These are phyloP conservation scores for Arbutus unedo DNA, from an alignment of 148 eudicot genomes.

Conservation along the genomic window DNA sequence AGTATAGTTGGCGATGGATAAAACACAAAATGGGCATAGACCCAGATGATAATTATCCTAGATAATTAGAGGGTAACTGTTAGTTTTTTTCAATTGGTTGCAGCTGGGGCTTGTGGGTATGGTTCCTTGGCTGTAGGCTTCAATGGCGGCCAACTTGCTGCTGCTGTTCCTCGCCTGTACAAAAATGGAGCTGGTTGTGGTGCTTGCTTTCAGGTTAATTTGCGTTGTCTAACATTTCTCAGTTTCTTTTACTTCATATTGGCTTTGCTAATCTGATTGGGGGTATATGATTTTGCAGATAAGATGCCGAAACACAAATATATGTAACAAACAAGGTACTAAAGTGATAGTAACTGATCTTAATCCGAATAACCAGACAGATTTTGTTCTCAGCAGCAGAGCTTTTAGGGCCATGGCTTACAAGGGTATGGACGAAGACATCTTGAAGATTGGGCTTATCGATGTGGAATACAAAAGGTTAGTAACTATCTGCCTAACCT, in stretches of 20 bases:
- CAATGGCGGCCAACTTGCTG: slow-evolving; percentile 57
- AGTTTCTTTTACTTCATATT: neutral
- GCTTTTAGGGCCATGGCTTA: slow-evolving; percentile 79
- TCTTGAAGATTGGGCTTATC: slow-evolving; percentile 46
- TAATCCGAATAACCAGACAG: slow-evolving; percentile 43
- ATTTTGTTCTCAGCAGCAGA: slow-evolving; percentile 63
- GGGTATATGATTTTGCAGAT: slow-evolving; percentile 35
- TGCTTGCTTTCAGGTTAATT: slow-evolving; percentile 73
- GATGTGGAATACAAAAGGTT: slow-evolving; percentile 64
- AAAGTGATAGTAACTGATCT: slow-evolving; percentile 51
- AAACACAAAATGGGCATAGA: neutral
- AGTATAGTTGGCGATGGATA: neutral
- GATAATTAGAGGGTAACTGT: slow-evolving; percentile 18
- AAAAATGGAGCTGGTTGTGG: slow-evolving; percentile 81
- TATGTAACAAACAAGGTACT: slow-evolving; percentile 54
- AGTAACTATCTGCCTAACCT: too few species aligned
- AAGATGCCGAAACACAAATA: slow-evolving; percentile 49
- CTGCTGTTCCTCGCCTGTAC: slow-evolving; percentile 57
- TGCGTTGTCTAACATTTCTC: neutral
- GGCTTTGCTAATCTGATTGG: slow-evolving; percentile 9
- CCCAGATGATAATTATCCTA: slow-evolving; percentile 18
- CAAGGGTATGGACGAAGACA: slow-evolving; percentile 41
- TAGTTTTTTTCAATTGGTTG: slow-evolving; percentile 17
- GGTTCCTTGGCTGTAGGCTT: slow-evolving; percentile 61
- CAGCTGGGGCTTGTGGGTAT: slow-evolving; percentile 87